A percentile compares a stretch with the other conserved stretches of the same genome.
These are phyloP conservation scores for Aspergillus ochraceus DNA, from an alignment of 2,329 filamentous ascomycete genomes.

Conservation along the genomic window DNA sequence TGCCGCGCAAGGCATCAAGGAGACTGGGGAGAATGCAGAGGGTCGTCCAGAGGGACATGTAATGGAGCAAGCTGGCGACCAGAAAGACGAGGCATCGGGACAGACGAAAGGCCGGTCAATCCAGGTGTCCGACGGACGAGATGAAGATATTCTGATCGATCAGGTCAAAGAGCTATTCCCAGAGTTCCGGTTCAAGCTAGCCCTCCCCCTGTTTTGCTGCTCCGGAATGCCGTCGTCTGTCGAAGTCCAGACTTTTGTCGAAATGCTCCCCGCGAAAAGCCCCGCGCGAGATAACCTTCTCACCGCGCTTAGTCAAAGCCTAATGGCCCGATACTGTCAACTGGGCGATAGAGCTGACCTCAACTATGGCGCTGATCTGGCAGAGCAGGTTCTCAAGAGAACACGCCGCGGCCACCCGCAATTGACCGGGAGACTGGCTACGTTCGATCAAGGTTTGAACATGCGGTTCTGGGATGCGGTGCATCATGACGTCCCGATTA, in stretches of 20 bases:
- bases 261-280: background rate
- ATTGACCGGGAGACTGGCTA: background rate
- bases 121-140: background rate
- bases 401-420: background rate
- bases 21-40: background rate
- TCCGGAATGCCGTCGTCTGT: background rate
- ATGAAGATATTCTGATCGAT: background rate
- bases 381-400: background rate
- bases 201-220: background rate
- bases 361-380: background rate
- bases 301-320: background rate
- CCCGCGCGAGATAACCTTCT: background rate
- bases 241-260: background rate
- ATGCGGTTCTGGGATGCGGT: constrained; percentile 1
- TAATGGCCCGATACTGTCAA: constrained; percentile 1
- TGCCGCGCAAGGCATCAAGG: background rate
- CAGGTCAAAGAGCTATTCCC: background rate
- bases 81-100: background rate
- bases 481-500: background rate
- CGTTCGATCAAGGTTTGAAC: background rate
- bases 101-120: background rate
- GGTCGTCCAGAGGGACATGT: background rate
- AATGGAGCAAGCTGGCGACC: background rate
- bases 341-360: background rate
- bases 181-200: background rate